These are phyloP conservation scores for Entrophospora sp. DNA, from an alignment of 192 early-diverging fungal genomes.

Conservation along the genomic window DNA sequence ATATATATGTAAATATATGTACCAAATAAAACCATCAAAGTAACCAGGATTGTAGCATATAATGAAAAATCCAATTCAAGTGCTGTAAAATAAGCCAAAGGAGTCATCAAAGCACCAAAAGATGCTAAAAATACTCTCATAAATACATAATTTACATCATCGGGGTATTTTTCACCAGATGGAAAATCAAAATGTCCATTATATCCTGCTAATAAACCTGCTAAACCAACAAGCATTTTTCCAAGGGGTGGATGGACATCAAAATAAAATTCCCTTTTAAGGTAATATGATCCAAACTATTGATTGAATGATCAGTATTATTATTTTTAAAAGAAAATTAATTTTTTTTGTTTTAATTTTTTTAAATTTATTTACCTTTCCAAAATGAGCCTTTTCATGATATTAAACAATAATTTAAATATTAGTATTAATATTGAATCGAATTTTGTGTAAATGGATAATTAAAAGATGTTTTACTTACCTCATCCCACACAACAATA, in stretches of 20 bases:
- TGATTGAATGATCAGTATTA: neutral
- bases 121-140: conserved; percentile 87
- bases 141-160: conserved; percentile 67
- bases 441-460: neutral
- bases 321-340: neutral
- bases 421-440: neutral
- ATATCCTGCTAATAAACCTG: conserved; percentile 75
- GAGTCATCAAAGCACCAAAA: conserved; percentile 83
- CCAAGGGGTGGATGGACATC: conserved; percentile 98
- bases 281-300: conserved; percentile 89
- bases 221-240: conserved; percentile 88
- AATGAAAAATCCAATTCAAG: conserved; percentile 60
- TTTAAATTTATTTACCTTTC: conserved; percentile 45
- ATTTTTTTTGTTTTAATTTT: too few relatives aligned
- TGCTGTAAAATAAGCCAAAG: conserved; percentile 84
- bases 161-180: conserved; percentile 71
- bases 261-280: conserved; percentile 90
- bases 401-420: neutral
- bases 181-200: conserved; percentile 82
- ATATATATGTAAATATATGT: too few relatives aligned
- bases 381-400: conserved; percentile 42
- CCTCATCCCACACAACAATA: conserved; percentile 72
- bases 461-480: conserved; percentile 20
- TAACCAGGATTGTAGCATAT: conserved; percentile 63
- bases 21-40: conserved; percentile 73